Conservation (phyloP, 345 rosid genomes). For the Moricandia arvensis region DNA sequence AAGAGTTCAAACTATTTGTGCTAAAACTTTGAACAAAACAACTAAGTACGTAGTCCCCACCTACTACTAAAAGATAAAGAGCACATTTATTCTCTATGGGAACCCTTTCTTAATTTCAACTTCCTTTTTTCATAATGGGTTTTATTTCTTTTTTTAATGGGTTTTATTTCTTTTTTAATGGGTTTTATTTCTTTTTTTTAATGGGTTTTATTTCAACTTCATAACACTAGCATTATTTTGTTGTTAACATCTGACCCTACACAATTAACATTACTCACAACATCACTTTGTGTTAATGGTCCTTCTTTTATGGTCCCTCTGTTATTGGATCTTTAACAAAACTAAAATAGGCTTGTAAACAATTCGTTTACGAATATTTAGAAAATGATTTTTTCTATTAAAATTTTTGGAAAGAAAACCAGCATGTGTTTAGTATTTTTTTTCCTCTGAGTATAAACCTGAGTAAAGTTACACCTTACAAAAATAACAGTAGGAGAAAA, state of each 20-base stretch:
- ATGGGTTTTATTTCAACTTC: slow-evolving; percentile 17
- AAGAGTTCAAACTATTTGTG: slow-evolving; percentile 18
- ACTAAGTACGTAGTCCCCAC: slow-evolving; percentile 24
- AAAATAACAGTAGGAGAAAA: background rate
- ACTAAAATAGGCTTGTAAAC: slow-evolving; percentile 14
- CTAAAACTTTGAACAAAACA: slow-evolving; percentile 24
- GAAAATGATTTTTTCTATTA: background rate
- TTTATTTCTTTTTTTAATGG: background rate
- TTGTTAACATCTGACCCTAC: slow-evolving; percentile 32
- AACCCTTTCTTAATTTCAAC: slow-evolving; percentile 1
- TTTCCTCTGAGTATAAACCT: slow-evolving; percentile 15
- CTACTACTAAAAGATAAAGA: slow-evolving; percentile 24
- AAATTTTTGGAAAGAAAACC: slow-evolving; percentile 16
- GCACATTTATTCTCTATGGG: slow-evolving; percentile 22
- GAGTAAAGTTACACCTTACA: background rate
- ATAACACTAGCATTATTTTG: slow-evolving; percentile 3
- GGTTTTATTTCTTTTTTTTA: background rate
- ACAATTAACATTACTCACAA: slow-evolving; percentile 3
- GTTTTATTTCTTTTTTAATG: no score
- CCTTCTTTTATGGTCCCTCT: slow-evolving; percentile 16
- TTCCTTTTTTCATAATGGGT: background rate
- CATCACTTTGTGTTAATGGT: slow-evolving; percentile 16
- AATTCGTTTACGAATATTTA: slow-evolving; percentile 10
- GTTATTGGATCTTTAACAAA: slow-evolving; percentile 32
- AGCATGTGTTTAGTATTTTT: slow-evolving; percentile 23